Base-by-base conservation (phyloP, 2,329 filamentous ascomycete genomes). In the Trichophyton equinum region DNA sequence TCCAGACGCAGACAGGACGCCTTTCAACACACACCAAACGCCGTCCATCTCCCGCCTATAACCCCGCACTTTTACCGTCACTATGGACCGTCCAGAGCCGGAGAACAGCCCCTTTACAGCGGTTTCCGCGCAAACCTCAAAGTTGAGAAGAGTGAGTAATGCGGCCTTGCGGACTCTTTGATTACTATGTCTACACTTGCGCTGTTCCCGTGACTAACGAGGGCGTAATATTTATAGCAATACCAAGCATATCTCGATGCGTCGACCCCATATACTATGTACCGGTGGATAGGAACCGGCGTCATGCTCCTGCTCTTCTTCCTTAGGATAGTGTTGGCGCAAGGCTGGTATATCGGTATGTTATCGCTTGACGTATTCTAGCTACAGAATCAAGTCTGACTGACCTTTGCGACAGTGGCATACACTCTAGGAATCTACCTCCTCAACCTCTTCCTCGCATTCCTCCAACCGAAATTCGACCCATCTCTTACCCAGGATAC, bases 391-490 rank as follows among this genome's bases (percentile, higher is more conserved):
- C 30, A 47, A 27, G 18, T 11, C 20, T 47, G 56, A 56, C 53
- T 20, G 33, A 60, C 11, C 18, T 42, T 42, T 33, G 27, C 33
- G 22, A 56, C 36, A 95, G 94, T 99, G 69, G 92, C 91, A 67
- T 99, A 99, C 76, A 94, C 92, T 42, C 85, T 99, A 61, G 94
- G 92, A 68, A 99, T 99, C 77, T 99, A 99, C 80, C 88, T 99
- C 56, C 86, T 99, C 64, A 99, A 99, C 78, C 85, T 99, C 63
- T 99, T 99, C 83, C 89, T 99, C 73, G 94, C 94, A 68, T 99
- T 99, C 81, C 82, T 99, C 60, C 89, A 92, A 72, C 94, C 94
- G 69, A 99, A 99, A 80, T 97, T 99, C 80, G 94, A 99, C 78
- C 94, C 94, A 61, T 95, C 91, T 65, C 89, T 94, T 72, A 92